phyloP scores from a whole-genome alignment of 352 stramenopile genomes.

The Peronospora destructor region DNA sequence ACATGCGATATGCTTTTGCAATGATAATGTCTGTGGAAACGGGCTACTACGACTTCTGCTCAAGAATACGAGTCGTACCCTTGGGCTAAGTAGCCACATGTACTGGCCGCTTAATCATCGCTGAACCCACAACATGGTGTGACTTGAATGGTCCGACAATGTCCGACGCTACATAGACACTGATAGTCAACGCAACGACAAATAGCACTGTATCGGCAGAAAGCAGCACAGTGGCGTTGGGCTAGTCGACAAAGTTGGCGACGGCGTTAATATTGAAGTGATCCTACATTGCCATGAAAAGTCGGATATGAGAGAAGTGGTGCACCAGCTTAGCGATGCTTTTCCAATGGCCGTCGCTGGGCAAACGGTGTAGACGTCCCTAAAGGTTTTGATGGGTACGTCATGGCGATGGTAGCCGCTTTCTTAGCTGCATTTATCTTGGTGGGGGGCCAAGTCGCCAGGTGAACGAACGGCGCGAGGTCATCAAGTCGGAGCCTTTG shows the following conservation, averaged over 20 bases:
- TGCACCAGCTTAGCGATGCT: background rate
- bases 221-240: slow-evolving; percentile 3
- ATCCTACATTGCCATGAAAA: background rate
- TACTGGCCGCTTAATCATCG: slow-evolving; percentile 58
- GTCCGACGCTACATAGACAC: slow-evolving; percentile 1
- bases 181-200: slow-evolving; percentile 10
- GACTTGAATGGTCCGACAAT: slow-evolving; percentile 35
- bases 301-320: background rate
- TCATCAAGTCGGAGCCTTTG: no score
- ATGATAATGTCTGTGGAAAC: no score
- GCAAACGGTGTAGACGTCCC: no score
- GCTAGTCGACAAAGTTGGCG: slow-evolving; percentile 8
- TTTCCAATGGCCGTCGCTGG: no score
- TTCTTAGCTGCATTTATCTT: no score
- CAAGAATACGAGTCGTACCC: slow-evolving; percentile 18
- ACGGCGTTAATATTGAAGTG: background rate
- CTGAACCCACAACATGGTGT: slow-evolving; percentile 37
- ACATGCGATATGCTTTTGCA: background rate
- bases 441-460: no score
- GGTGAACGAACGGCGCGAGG: no score
- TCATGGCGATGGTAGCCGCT: no score
- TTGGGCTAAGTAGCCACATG: slow-evolving; percentile 26
- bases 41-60: no score
- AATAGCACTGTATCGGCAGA: no score
- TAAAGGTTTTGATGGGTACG: no score